Base-by-base conservation (phyloP, 2,329 filamentous ascomycete genomes). In the Cladophialophora psammophila region DNA sequence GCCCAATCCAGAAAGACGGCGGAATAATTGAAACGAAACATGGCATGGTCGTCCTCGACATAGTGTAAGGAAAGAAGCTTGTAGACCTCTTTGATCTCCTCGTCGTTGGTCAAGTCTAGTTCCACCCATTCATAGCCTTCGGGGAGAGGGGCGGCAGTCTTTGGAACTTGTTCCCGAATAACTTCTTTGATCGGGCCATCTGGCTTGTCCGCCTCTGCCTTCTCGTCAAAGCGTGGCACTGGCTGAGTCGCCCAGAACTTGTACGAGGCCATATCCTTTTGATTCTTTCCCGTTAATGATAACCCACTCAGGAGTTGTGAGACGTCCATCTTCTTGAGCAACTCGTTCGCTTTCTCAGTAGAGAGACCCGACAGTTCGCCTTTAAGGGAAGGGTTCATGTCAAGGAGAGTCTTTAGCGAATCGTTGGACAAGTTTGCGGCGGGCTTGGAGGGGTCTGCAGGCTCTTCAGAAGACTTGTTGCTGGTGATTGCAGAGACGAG, bases 191-290 rank as follows among this genome's bases (percentile, higher is more conserved):
- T 91, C 0, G 94, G 93, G 0, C 95, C 95, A 74, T 98, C 94
- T 70, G 88, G 83, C 70, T 85, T 81, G 66, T 83, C 80, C 60
- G 86, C 81, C 56, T 83, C 80, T 73, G 66, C 83, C 79, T 77
- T 89, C 83, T 84, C 82, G 60, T 83, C 80, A 76, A 98, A 97
- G 75, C 90, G 90, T 59, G 92, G 91, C 66, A 99, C 95, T 0
- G 95, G 95, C 79, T 99, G 95, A 55, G 95, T 99, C 79, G 93
- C 90, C 95, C 95, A 99, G 83, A 99, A 99, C 81, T 96, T 97
- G 85, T 98, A 97, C 66, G 90, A 92, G 6, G 90, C 93, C 93
- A 97, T 97, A 76, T 97, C 94, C 83, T 97, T 97, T 74, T 88
- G 90, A 75, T 96, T 96, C 85, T 95, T 96, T 64, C 91, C 91